These are phyloP conservation scores for Cyclocybe cylindracea DNA, from an alignment of 768 basidiomycete species.

Conservation along the genomic window DNA sequence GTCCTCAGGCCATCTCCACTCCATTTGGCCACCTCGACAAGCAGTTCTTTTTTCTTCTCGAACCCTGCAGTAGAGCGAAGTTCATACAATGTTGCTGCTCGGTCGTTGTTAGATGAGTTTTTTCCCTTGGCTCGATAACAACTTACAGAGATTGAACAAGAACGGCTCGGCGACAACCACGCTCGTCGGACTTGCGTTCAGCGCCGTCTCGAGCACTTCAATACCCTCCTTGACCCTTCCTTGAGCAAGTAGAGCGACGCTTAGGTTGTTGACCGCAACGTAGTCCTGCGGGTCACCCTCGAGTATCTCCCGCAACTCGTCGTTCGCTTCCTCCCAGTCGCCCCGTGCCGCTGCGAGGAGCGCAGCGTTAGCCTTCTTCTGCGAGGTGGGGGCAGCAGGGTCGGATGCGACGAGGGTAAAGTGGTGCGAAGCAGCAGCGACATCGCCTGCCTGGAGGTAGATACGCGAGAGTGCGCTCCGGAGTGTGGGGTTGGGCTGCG, in stretches of 20 bases:
- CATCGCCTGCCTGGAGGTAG: slow-evolving; percentile 73
- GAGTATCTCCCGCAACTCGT: slow-evolving; percentile 43
- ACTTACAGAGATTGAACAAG: slow-evolving; percentile 72
- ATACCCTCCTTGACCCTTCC: slow-evolving; percentile 80
- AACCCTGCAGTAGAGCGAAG: slow-evolving; percentile 70
- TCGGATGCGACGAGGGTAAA: slow-evolving; percentile 53
- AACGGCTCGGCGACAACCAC: slow-evolving; percentile 81
- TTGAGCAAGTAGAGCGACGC: slow-evolving; percentile 69
- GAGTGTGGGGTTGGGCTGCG: slow-evolving; percentile 53
- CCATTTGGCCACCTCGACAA: slow-evolving; percentile 82
- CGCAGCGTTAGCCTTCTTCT: slow-evolving; percentile 64
- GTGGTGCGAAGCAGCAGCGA: slow-evolving; percentile 58
- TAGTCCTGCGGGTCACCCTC: slow-evolving; percentile 59
- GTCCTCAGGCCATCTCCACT: slow-evolving; percentile 82
- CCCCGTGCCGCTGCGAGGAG: slow-evolving; percentile 69
- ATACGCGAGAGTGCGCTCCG: slow-evolving; percentile 73
- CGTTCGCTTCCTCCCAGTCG: slow-evolving; percentile 60
- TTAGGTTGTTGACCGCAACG: slow-evolving; percentile 74
- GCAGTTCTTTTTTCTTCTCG: slow-evolving; percentile 74
- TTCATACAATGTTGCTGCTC: slow-evolving; percentile 78
- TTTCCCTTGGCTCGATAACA: too few species aligned
- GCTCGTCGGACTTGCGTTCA: slow-evolving; percentile 65
- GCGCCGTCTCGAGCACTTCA: slow-evolving; percentile 61
- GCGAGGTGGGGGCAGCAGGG: slow-evolving; percentile 39
- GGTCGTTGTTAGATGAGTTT: too few species aligned